phyloP scores from a whole-genome alignment of 306 rosid genomes.

The Prinsepia uniflora region DNA sequence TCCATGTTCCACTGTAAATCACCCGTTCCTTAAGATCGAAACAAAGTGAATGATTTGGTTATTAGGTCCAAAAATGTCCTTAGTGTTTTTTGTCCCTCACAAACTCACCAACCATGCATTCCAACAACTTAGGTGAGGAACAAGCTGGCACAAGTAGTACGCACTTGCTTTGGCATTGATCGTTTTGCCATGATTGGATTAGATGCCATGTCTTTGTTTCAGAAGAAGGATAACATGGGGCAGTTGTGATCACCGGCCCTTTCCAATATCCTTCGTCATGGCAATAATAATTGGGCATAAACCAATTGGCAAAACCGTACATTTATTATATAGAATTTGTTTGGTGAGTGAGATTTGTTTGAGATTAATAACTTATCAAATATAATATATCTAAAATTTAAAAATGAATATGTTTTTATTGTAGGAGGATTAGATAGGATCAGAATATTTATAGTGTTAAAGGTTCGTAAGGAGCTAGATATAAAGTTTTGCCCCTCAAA shows the following conservation, averaged over 20 bases:
- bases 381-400: no score
- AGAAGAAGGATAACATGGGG: not conserved
- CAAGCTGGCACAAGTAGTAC: constrained; percentile 3
- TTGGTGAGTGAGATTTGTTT: no score
- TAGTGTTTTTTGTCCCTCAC: not conserved
- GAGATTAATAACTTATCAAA: no score
- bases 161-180: no score
- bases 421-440: no score
- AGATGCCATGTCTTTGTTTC: not conserved
- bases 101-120: constrained; percentile 9
- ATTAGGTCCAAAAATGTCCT: not conserved
- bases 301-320: constrained; percentile 6
- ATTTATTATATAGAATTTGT: not conserved
- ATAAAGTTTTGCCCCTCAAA: no score
- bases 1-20: no score
- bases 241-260: not conserved
- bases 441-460: no score
- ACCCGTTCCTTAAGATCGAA: no score
- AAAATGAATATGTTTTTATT: no score
- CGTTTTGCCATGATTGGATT: constrained; percentile 1
- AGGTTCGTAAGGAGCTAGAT: no score
- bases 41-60: not conserved
- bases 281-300: no score
- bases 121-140: constrained; percentile 10
- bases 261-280: not conserved